Conservation (phyloP, 495 filamentous ascomycete species). For the Penicillium tannophilum region DNA sequence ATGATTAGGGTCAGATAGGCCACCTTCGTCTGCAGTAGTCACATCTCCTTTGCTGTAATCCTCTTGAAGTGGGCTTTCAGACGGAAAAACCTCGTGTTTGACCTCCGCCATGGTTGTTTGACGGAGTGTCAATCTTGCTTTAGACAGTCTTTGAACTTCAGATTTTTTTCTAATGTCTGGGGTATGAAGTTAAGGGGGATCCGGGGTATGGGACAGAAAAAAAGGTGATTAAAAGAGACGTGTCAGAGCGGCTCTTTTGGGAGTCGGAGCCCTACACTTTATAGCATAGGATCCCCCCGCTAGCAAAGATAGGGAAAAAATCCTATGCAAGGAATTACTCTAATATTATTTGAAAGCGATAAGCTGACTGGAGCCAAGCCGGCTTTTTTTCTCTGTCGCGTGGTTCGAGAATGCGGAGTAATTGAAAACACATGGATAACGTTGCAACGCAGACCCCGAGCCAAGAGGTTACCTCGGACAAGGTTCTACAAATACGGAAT, state of each 20-base stretch:
- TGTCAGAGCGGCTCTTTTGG: background rate
- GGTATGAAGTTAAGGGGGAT: background rate
- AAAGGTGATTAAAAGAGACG: background rate
- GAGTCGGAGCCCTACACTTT: background rate
- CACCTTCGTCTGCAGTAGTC: conserved; percentile 26
- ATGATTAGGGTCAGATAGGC: conserved; percentile 30
- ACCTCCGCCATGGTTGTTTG: conserved; percentile 11
- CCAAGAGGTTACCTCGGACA: background rate
- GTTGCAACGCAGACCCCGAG: background rate
- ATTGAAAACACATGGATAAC: background rate
- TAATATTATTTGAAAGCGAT: background rate
- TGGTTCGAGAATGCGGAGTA: background rate
- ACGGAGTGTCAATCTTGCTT: background rate
- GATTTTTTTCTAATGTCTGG: background rate
- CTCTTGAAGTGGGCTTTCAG: conserved; percentile 9
- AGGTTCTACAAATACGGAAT: background rate
- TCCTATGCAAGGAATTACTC: background rate
- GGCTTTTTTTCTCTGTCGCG: conserved; percentile 1
- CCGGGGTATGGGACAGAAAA: background rate
- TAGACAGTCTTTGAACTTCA: no score
- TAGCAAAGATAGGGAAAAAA: conserved; percentile 1
- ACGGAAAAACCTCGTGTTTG: conserved; percentile 18
- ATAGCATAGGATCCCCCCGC: background rate
- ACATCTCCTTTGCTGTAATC: conserved; percentile 30
- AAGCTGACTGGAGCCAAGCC: conserved; percentile 18